Evolutionary conservation across 2,329 filamentous ascomycete species (phyloP).

Genomic region (Blumeria hordei): DNA sequence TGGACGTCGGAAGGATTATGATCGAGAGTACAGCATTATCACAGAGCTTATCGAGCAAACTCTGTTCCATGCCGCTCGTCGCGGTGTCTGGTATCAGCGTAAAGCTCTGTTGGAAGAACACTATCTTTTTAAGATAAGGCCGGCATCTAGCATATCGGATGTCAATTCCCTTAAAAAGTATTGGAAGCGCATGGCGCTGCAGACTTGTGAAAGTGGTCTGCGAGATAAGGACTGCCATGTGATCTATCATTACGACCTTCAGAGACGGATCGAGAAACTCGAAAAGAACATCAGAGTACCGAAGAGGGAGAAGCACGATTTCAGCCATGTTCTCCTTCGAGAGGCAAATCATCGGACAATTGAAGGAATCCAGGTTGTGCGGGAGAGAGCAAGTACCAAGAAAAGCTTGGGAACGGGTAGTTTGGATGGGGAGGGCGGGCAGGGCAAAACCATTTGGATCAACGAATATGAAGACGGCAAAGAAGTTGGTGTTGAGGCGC

Average conservation of each 20-base stretch:
- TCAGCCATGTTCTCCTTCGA: slow-evolving; percentile 57
- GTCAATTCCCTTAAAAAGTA: slow-evolving; percentile 47
- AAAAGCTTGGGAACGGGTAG: neutral
- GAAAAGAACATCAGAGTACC: slow-evolving; percentile 66
- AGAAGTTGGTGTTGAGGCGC: slow-evolving; percentile 74
- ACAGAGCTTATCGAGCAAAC: slow-evolving; percentile 53
- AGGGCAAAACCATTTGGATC: slow-evolving; percentile 66
- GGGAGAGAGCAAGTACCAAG: slow-evolving; percentile 16
- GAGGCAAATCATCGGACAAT: slow-evolving; percentile 54
- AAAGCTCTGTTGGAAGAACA: slow-evolving; percentile 88
- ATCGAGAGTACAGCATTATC: slow-evolving; percentile 50
- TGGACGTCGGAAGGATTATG: slow-evolving; percentile 60
- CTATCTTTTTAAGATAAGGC: slow-evolving; percentile 48
- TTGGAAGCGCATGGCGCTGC: slow-evolving; percentile 54
- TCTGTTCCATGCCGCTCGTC: slow-evolving; percentile 62
- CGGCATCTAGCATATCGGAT: slow-evolving; percentile 7
- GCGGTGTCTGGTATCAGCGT: slow-evolving; percentile 86
- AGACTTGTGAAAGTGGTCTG: slow-evolving; percentile 66
- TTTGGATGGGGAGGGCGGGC: slow-evolving; percentile 17
- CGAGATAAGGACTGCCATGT: slow-evolving; percentile 77
- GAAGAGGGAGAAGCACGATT: slow-evolving; percentile 75
- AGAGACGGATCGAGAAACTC: slow-evolving; percentile 79
- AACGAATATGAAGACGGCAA: slow-evolving; percentile 44
- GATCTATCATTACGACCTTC: slow-evolving; percentile 81
- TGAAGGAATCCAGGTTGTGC: slow-evolving; percentile 54